Evolutionary conservation across 2,329 filamentous ascomycete genomes (phyloP).

Genomic region (Alternaria gansuensis): DNA sequence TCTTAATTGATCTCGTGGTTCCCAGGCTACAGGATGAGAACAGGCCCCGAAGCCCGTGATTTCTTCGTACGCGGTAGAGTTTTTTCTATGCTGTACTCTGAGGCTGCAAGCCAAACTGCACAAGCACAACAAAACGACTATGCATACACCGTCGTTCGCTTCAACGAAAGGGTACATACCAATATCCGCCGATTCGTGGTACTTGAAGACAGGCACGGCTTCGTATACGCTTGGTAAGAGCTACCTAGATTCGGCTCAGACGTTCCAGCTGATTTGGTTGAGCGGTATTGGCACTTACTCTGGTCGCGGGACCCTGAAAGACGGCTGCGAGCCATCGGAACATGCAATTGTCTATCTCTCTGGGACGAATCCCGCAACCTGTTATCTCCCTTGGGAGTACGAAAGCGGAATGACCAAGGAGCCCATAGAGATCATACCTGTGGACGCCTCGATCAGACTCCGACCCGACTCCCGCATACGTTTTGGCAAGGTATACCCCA

Average conservation of each 20-base stretch:
- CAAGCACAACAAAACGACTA: neutral
- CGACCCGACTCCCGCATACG: conserved; percentile 52
- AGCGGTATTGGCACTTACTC: conserved; percentile 56
- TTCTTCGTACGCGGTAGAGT: conserved; percentile 37
- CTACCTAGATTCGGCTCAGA: no score
- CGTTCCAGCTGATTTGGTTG: neutral
- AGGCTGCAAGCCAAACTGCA: conserved; percentile 22
- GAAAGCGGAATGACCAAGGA: conserved; percentile 49
- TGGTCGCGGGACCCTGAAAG: conserved; percentile 49
- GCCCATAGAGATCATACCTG: conserved; percentile 49
- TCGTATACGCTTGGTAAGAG: conserved; percentile 37
- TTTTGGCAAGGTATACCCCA: conserved; percentile 53
- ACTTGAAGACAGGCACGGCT: conserved; percentile 28
- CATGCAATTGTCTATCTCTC: conserved; percentile 53
- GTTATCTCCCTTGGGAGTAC: conserved; percentile 36
- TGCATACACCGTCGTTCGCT: conserved; percentile 27
- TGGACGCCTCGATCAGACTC: conserved; percentile 33
- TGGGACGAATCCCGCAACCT: conserved; percentile 16
- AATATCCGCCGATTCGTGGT: conserved; percentile 44
- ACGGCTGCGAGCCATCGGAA: conserved; percentile 46
- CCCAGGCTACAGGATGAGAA: conserved; percentile 35
- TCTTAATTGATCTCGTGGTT: neutral
- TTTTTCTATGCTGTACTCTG: conserved; percentile 35
- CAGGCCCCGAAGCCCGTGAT: conserved; percentile 12
- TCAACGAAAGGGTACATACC: conserved; percentile 24